A percentile compares a stretch with the other conserved stretches of the same genome.
phyloP scores from a whole-genome alignment of 2,329 filamentous ascomycete species.

The Aspergillus hortae region DNA sequence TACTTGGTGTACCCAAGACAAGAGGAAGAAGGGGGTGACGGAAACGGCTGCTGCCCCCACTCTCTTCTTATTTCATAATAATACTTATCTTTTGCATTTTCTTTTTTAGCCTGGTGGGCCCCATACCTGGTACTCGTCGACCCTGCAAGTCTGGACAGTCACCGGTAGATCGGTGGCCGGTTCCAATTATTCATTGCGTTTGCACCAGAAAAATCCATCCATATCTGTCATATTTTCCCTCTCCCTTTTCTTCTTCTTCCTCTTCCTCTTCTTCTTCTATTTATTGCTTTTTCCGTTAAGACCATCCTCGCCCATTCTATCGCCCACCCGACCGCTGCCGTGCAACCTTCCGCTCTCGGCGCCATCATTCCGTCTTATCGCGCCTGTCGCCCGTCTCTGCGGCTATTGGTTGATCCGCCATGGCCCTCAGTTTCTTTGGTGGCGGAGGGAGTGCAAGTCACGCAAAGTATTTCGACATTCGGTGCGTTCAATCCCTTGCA shows the following conservation, averaged over 20 bases:
- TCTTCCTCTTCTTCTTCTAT: conserved; percentile 3
- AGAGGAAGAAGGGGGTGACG: conserved; percentile 15
- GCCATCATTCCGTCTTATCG: conserved; percentile 1
- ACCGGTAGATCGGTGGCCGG: conserved; percentile 28
- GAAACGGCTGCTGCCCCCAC: conserved; percentile 25
- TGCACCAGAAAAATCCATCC: conserved; percentile 15
- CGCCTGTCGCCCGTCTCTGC: conserved; percentile 17
- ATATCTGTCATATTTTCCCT: conserved; percentile 16
- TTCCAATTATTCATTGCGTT: conserved; percentile 5
- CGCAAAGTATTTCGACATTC: conserved; percentile 50
- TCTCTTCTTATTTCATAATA: neutral
- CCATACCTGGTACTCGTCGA: conserved; percentile 42
- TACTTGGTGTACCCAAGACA: too few relatives aligned
- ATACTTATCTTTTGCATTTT: conserved; percentile 5
- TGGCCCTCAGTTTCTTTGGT: conserved; percentile 47
- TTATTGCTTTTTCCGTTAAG: conserved; percentile 1
- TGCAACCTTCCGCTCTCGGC: conserved; percentile 1
- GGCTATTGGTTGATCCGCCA: conserved; percentile 23
- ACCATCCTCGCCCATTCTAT: conserved; percentile 1
- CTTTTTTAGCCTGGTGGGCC: conserved; percentile 18
- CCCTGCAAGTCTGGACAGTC: conserved; percentile 45
- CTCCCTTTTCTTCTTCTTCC: neutral
- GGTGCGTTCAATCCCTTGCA: conserved; percentile 28
- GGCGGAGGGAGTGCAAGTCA: conserved; percentile 40
- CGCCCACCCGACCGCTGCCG: neutral